Base-by-base conservation (phyloP, 2,329 filamentous ascomycete species). In the Aspergillus arachidicola region DNA sequence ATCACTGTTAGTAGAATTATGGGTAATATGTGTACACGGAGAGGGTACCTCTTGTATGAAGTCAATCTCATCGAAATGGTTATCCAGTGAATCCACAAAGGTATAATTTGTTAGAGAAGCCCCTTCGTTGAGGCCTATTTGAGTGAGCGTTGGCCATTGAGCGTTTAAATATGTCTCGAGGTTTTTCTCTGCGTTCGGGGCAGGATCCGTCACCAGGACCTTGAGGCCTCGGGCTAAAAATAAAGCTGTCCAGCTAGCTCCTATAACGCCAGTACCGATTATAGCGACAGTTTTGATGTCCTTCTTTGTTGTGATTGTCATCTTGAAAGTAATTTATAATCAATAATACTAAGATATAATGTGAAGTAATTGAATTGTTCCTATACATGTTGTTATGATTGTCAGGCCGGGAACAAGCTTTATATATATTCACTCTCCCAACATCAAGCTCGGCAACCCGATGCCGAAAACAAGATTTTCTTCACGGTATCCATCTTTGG, bases 121-220 rank as follows among this genome's bases (percentile, higher is more conserved):
- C 19, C 30, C 51, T 54, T 54, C 51, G 30, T 10, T 36, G 11
- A 54, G 51, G 2, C 51, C 51, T 16, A 36, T 54, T 36, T 36
- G 19, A 6, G 30, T 36, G 2, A 54, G 16, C 2, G 51, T 54
- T 14, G 30, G 30, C 51, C 51, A 54, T 54, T 54, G 51, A 9
- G 51, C 69, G 6, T 68, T 21, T 19, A 75, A 59, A 43, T 73
- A 70, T 9, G 57, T 51, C 10, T 64, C 41, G 16, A 79, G 69
- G 30, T 71, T 74, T 41, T 67, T 65, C 58, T 78, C 72, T 2
- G 79, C 74, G 23, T 72, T 71, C 14, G 74, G 69, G 7, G 75
- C 77, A 57, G 79, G 78, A 61, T 82, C 79, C n/a, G 76, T 79
- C 21, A 78, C 76, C 5, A 78, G 69, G n/a, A 82, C 80, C 21